Conservation (phyloP, 2,329 filamentous ascomycete genomes). For the Pyrenophora tritici-repentis region DNA sequence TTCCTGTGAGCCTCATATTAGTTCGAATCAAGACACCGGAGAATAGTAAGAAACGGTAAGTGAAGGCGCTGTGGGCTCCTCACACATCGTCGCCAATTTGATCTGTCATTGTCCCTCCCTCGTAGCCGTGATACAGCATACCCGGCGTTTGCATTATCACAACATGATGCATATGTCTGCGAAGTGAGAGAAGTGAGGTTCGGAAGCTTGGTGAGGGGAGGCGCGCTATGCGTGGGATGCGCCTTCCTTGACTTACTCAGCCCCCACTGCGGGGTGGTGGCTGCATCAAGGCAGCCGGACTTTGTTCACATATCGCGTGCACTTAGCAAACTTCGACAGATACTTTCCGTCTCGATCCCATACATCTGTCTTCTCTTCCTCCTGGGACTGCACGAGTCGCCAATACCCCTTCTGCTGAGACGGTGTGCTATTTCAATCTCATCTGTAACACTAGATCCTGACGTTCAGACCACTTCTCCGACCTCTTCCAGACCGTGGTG, state of each 20-base stretch:
- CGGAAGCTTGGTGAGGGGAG: slow-evolving; percentile 2
- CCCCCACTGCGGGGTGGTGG: slow-evolving; percentile 32
- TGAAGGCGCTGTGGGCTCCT: slow-evolving; percentile 26
- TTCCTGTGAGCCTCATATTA: slow-evolving; percentile 12
- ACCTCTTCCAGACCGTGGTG: slow-evolving; percentile 24
- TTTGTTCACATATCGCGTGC: slow-evolving; percentile 21
- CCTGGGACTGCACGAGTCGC: not conserved
- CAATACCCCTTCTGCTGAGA: not conserved
- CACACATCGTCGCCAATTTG: slow-evolving; percentile 27
- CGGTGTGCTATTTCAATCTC: slow-evolving; percentile 14
- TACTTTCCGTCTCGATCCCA: not conserved
- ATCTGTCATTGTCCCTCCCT: slow-evolving; percentile 4
- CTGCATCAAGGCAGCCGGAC: slow-evolving; percentile 26
- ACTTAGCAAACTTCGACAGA: not conserved
- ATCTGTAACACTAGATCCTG: slow-evolving; percentile 31
- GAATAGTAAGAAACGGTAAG: slow-evolving; percentile 7
- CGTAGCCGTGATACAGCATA: slow-evolving; percentile 9
- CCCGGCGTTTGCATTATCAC: slow-evolving; percentile 3
- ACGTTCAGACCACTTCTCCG: slow-evolving; percentile 11
- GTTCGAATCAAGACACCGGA: slow-evolving; percentile 1
- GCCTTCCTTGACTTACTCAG: slow-evolving; percentile 27
- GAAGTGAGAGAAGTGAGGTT: not conserved
- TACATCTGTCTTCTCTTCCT: not conserved
- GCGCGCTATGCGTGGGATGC: slow-evolving; percentile 6
- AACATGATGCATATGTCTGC: not conserved